These are phyloP conservation scores for Hanseniaspora gamundiae DNA, from an alignment of 1,139 yeast genomes.

Conservation along the genomic window DNA sequence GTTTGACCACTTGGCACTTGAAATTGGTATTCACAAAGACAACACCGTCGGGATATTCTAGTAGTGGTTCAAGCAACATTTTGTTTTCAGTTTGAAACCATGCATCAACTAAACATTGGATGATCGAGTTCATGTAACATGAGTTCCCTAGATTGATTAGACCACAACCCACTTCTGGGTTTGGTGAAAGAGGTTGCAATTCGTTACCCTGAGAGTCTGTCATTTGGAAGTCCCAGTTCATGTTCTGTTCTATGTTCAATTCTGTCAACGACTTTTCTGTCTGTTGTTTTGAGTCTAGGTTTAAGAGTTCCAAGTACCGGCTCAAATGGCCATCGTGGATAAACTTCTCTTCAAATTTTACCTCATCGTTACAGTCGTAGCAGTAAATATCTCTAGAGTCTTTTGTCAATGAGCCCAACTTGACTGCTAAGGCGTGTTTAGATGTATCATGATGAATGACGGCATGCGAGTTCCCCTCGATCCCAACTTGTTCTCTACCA, in stretches of 20 bases:
- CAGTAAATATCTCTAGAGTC: conserved; percentile 72
- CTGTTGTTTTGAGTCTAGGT: conserved; percentile 51
- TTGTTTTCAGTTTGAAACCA: conserved; percentile 15
- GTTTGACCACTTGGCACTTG: conserved; percentile 58
- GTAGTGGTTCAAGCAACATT: conserved; percentile 6
- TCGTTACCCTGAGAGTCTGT: conserved; percentile 60
- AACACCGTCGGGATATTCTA: conserved; percentile 24
- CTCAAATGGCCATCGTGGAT: conserved; percentile 23
- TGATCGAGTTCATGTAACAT: conserved; percentile 74
- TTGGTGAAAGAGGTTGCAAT: conserved; percentile 52
- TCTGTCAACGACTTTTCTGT: conserved; percentile 85
- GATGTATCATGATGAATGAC: conserved; percentile 46
- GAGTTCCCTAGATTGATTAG: conserved; percentile 84
- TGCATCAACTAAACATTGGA: conserved; percentile 54
- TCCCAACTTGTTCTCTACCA: conserved; percentile 87
- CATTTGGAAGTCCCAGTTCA: conserved; percentile 86
- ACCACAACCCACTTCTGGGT: conserved; percentile 45
- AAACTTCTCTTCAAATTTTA: conserved; percentile 45
- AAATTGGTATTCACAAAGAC: conserved; percentile 55
- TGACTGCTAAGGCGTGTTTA: conserved; percentile 73
- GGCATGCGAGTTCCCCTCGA: conserved; percentile 88
- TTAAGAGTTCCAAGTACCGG: conserved; percentile 42
- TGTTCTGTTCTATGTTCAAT: conserved; percentile 80
- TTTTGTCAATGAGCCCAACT: conserved; percentile 75
- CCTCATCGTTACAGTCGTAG: conserved; percentile 80